Base-by-base conservation (phyloP, 2,329 filamentous ascomycete species). In the Alternaria ethzedia region DNA sequence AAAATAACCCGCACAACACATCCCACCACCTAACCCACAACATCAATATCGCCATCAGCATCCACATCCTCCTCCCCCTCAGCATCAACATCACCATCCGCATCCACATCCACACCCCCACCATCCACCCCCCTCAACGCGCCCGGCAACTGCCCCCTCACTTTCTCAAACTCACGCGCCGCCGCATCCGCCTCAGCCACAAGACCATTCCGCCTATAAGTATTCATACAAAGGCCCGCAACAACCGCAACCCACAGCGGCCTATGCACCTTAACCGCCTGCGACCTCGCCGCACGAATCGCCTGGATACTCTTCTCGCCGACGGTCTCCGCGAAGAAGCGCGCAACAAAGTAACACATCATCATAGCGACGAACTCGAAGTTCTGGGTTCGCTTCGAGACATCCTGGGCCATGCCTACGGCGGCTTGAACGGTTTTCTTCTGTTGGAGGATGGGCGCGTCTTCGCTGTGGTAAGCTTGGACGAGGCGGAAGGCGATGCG, bases 331-430 rank as follows among this genome's bases (percentile, higher is more conserved):
- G 90, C 90, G 79, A 94, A 97, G 73, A 97, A 91, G 55, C 89
- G 88, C 74, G 87, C 89, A 56, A 91, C 91, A 91, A 97, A 96
- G 68, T 96, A 90, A 70, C 90, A 94, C 63, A 97, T 87, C 6
- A 91, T 90, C 67, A 97, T 91, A 51, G 90, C 90, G n/a, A 94
- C 86, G 57, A 94, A 90, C 68, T 96, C 91, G 28, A 88, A 88
- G 76, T 97, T 97, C 58, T 85, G 85, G 9, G 91, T 89, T 8
- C 84, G 83, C 67, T 90, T 90, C 12, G 92, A 90, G 3, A 89
- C 88, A 43, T 86, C 86, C 45, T 97, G 86, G 3, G 93, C 91
- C 43, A 86, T 63, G 30, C 70, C 67, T 5, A 66, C 71, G 3
- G 71, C 69, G 7, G 63, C 85, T 64, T 92, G 89, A 57, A 97